Conservation (phyloP, 768 basidiomycete genomes). For the Mrakia hoshinonis region DNA sequence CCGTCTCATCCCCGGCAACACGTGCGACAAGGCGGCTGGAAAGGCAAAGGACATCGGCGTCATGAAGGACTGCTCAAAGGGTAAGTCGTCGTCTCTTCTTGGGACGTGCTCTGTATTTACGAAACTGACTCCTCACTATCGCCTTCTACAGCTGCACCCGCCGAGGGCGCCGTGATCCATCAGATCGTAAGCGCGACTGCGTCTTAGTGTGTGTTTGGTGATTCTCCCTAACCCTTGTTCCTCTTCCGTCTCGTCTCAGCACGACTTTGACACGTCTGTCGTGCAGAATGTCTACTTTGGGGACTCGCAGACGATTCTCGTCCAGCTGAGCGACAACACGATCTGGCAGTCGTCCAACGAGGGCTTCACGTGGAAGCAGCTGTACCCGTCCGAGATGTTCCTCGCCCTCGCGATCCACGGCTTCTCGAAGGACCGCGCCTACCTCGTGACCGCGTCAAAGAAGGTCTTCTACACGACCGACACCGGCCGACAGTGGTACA, state of each 20-base stretch:
- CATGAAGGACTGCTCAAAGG: constrained; percentile 68
- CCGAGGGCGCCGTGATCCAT: constrained; percentile 67
- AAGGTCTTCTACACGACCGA: constrained; percentile 74
- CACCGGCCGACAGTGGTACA: constrained; percentile 64
- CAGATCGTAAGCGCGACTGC: constrained; percentile 52
- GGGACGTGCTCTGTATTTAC: constrained; percentile 20
- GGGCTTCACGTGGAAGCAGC: constrained; percentile 78
- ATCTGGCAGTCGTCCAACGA: constrained; percentile 95
- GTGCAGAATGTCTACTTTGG: constrained; percentile 77
- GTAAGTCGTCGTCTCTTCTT: constrained; percentile 41
- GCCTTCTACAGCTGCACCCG: constrained; percentile 59
- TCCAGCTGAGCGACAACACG: constrained; percentile 62
- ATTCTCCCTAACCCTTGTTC: neutral
- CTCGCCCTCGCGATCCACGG: constrained; percentile 79
- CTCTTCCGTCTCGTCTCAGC: constrained; percentile 27
- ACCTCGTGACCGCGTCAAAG: constrained; percentile 64
- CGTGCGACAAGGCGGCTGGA: constrained; percentile 57
- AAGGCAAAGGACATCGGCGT: constrained; percentile 59
- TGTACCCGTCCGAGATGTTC: constrained; percentile 56
- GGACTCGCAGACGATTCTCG: constrained; percentile 73
- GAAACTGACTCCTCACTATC: constrained; percentile 11
- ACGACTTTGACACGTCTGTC: constrained; percentile 43
- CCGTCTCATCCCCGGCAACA: constrained; percentile 84
- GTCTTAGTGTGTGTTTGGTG: neutral
- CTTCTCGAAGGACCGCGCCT: constrained; percentile 71